phyloP scores from a whole-genome alignment of 192 early-diverging fungal species.

The Coemansia sp. region DNA sequence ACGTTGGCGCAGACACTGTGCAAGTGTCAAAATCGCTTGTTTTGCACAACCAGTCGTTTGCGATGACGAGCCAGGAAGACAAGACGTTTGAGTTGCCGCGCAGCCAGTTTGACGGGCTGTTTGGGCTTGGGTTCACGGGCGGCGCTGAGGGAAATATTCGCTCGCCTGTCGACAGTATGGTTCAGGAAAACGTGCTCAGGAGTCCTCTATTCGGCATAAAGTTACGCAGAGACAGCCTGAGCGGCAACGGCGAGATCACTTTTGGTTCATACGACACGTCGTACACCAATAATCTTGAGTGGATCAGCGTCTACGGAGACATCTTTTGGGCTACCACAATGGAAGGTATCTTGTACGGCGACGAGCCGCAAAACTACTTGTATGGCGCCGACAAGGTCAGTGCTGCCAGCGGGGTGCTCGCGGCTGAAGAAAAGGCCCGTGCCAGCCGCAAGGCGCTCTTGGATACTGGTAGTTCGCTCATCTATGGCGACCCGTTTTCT shows the following conservation, averaged over 20 bases:
- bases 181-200: conserved; percentile 32
- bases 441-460: conserved; percentile 51
- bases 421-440: conserved; percentile 24
- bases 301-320: conserved; percentile 53
- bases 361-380: conserved; percentile 46
- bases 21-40: conserved; percentile 33
- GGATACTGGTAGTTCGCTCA: conserved; percentile 50
- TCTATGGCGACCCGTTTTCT: conserved; percentile 46
- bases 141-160: conserved; percentile 40
- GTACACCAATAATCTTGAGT: conserved; percentile 52
- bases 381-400: conserved; percentile 47
- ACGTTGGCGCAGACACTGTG: conserved; percentile 73
- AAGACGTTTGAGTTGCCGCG: conserved; percentile 42
- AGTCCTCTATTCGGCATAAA: conserved; percentile 46
- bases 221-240: conserved; percentile 26
- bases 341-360: conserved; percentile 50
- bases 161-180: conserved; percentile 47
- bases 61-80: conserved; percentile 38
- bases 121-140: conserved; percentile 52
- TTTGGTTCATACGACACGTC: conserved; percentile 53
- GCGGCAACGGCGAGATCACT: conserved; percentile 49
- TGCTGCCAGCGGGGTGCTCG: conserved; percentile 9
- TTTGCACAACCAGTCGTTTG: conserved; percentile 51
- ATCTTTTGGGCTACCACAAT: conserved; percentile 59
- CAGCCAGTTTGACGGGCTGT: conserved; percentile 54